These are phyloP conservation scores for Citrus unshiu DNA, from an alignment of 345 rosid species.

Conservation along the genomic window DNA sequence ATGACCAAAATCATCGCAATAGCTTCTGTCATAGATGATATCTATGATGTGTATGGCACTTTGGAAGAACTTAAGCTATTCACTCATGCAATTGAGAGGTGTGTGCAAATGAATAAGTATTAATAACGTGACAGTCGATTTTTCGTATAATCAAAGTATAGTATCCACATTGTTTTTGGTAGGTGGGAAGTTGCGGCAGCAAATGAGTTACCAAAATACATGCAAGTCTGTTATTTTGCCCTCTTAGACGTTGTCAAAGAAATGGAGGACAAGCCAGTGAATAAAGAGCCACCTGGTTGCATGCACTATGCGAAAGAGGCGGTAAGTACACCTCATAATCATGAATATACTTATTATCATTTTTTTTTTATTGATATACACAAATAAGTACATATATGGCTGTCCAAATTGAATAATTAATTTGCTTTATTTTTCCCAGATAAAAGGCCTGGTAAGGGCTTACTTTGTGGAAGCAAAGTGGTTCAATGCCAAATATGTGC, in stretches of 20 bases:
- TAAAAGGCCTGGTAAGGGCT: not conserved
- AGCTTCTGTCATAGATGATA: constrained; percentile 33
- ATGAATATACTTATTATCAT: too few relatives aligned
- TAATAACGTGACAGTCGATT: too few relatives aligned
- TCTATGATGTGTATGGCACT: constrained; percentile 39
- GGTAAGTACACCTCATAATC: not conserved
- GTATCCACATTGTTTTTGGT: not conserved
- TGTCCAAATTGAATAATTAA: not conserved
- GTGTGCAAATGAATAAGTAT: not conserved
- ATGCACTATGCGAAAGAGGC: not conserved
- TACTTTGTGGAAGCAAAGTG: constrained; percentile 5
- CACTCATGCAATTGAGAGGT: constrained; percentile 34
- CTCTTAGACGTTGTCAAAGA: constrained; percentile 1
- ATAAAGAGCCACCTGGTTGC: not conserved
- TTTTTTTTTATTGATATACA: not conserved
- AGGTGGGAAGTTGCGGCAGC: constrained; percentile 1
- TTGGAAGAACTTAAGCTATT: constrained; percentile 39
- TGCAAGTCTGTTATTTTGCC: not conserved
- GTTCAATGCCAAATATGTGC: not conserved
- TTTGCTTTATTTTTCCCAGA: not conserved
- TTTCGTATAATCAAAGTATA: not conserved
- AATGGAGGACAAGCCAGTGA: not conserved
- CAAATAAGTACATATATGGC: too few relatives aligned
- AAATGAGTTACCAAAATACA: not conserved
- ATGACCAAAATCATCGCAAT: constrained; percentile 25